Evolutionary conservation across 108 stramenopile genomes (phyloP), one percentile per base, ranked within the genome.

Genomic region (Mayamaea pseudoterrestris): DNA sequence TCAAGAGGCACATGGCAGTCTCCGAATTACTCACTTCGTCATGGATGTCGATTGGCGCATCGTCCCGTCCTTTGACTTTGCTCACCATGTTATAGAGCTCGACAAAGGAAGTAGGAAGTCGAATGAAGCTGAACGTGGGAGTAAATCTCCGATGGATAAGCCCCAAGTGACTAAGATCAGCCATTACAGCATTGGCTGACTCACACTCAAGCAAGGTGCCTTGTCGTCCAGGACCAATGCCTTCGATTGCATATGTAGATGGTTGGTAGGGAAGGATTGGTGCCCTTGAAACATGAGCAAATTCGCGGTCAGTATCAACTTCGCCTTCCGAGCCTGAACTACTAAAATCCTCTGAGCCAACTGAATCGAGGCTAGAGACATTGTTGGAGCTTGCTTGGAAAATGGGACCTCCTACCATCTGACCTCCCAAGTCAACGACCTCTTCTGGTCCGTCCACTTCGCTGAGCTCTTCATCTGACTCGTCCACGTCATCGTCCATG

Each of bases 1-100:
- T 85, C 34, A 93, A 42, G 4, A 93, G 74, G 55, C 93, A 93
- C 31, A 93, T 83, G 3, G 93, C 93, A 40, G 76, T 78, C 64
- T 93, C 93, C 17, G 61, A 51, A 44, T 60, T 74, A 21, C 76
- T 62, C 37, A 55, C 61, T 22, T 80, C 78, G 22, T 87, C 78
- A 27, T 70, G 53, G 17, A 69, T 66, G 37, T 90, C 84, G 31
- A 70, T 67, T 17, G 73, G 47, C 14, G 63, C 53, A 0, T 42
- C 24, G 32, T 80, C 64, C 17, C 78, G 78, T 13, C 78, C 75
- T 55, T 89, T 89, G 24, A 89, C 75, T 36, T 71, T 76, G 47
- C 77, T 85, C 13, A 90, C 80, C 24, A 87, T 69, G 31, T 73
- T 68, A 45, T 90, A 90, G 20, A 90, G 68, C 37, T 93, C 88